phyloP scores from a whole-genome alignment of 371 early-diverging fungal genomes.

The Mortierella sp. region DNA sequence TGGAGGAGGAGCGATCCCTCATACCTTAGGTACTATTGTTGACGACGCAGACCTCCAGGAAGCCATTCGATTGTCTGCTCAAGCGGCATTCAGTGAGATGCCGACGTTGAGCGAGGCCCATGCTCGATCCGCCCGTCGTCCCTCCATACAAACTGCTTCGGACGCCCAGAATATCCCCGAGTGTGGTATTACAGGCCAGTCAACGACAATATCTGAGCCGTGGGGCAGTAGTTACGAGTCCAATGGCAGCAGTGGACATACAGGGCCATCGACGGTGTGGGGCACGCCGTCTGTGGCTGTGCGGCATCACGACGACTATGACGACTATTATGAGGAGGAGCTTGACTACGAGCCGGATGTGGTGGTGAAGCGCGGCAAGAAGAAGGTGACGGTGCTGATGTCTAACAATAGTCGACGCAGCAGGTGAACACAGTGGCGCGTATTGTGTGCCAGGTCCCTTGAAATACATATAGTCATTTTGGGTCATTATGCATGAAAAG shows the following conservation, averaged over 20 bases:
- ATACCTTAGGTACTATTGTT: too few relatives aligned
- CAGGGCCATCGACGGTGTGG: conserved; percentile 62
- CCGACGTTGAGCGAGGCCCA: conserved; percentile 41
- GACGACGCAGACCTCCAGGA: conserved; percentile 48
- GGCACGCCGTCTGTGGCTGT: conserved; percentile 62
- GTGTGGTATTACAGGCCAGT: background rate
- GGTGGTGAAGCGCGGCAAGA: conserved; percentile 53
- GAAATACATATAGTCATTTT: too few relatives aligned
- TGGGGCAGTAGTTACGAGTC: conserved; percentile 35
- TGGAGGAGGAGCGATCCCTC: conserved; percentile 46
- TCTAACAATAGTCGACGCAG: conserved; percentile 39
- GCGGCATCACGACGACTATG: conserved; percentile 38
- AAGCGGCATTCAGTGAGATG: conserved; percentile 26
- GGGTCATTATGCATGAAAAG: too few relatives aligned
- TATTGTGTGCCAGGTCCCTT: too few relatives aligned
- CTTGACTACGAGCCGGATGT: conserved; percentile 45
- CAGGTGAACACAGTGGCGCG: too few relatives aligned
- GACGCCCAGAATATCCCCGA: conserved; percentile 8
- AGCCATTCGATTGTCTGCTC: conserved; percentile 29
- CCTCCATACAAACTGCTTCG: conserved; percentile 12
- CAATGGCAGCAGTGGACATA: conserved; percentile 8
- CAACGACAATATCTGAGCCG: background rate
- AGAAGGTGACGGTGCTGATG: conserved; percentile 44
- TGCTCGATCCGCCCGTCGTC: conserved; percentile 13
- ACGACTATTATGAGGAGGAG: conserved; percentile 44